Base-by-base conservation (phyloP, 345 rosid species). In the Citrus glauca region DNA sequence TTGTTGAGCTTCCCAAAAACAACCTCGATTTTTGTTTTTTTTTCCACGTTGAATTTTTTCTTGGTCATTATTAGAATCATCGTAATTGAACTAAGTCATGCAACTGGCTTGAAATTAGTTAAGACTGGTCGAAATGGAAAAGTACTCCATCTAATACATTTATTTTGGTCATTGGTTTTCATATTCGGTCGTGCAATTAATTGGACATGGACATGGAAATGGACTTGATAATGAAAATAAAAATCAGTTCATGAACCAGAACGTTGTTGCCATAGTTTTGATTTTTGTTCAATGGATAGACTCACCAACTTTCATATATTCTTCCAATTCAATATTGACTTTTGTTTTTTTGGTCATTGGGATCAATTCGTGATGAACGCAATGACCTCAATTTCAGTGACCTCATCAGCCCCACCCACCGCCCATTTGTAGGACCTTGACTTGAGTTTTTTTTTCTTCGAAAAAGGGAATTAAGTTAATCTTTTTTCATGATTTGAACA, bases 151-250 rank as follows among this genome's bases (percentile, higher is more conserved):
- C 13, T 74, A 30, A 61, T 37, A n/a, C 13, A 7, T 1, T 19
- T 19, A 20, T 37, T 8, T 33, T 64, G 64, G 71, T 66, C 78
- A 53, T 32, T 22, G 33, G 71, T 75, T 50, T 75, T 75, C 78
- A 75, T 65, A 75, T 63, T 27, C 17, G 69, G 75, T 57, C 75
- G 19, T 9, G 9, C 38, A 55, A 56, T 72, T 57, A 72, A 72
- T 33, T 72, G 75, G 75, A 72, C 24, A 22, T 72, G 66, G 65
- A 57, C 59, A 48, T 48, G 32, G 38, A 65, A 14, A 69, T 45
- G 7, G 38, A 65, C 50, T 38, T 65, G 68, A 32, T 65, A 7
- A 65, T 17, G 68, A 65, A 32, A 32, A 17, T 14, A 28, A 5
- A 5, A 28, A 28, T 27, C 7, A 28, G 67, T 74, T 42, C 77